Base-by-base conservation (phyloP, 2,329 filamentous ascomycete genomes). In the Leptosphaerulina australis region DNA sequence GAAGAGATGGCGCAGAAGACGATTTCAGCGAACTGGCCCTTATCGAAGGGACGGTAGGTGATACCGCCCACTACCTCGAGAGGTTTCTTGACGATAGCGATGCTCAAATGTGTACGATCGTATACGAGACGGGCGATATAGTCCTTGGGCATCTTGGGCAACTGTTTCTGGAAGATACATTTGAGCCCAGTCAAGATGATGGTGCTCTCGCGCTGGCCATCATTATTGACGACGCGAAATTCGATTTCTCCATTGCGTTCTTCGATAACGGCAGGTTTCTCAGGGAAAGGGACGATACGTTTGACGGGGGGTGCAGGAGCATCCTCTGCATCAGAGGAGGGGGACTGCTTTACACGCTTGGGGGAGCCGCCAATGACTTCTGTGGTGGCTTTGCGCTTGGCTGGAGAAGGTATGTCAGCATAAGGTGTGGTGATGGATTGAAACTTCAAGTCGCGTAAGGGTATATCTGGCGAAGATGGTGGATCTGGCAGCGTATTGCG, bases 91-190 rank as follows among this genome's bases (percentile, higher is more conserved):
- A 97, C 90, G 67, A 99, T 97, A 17, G 94, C 94, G 63, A 99
- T 96, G 29, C 91, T 96, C 54, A 97, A 74, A 77, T 99, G 94
- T 5, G 93, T 96, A 43, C 94, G 87, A 74, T 99, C 94, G 76
- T 99, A 99, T 50, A 99, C 94, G 6, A 99, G 84, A 29, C 94
- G 89, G 3, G 94, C 94, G 63, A 99, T 97, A 72, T 99, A 99
- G 69, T 97, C 94, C 74, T 97, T 97, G 11, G 94, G 94, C 94
- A 99, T 99, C 75, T 97, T 97, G 0, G 94, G 94, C 5, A 99
- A 81, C 70, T 99, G 94, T 65, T 97, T 97, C 72, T 99, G 94
- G 67, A 99, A 97, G 59, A 99, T 95, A 69, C 92, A 96, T 72
- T 97, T 99, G 46, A 99, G 80, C 11, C 94, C 94, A 0, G 93